Conservation (phyloP, 441 rosid species). For the Jatropha multifida region DNA sequence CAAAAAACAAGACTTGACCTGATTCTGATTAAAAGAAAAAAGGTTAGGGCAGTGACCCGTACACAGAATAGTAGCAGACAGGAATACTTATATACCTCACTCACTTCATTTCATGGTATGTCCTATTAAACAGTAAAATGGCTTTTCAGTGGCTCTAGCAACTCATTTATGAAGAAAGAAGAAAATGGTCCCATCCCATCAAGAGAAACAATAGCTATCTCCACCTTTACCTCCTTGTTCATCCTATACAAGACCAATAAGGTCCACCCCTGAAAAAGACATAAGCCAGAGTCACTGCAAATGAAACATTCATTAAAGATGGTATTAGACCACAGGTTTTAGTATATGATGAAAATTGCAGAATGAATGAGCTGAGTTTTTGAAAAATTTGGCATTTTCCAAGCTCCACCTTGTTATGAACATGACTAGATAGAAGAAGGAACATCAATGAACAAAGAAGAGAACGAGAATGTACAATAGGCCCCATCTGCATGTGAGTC, state of each 20-base stretch:
- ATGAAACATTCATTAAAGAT: neutral
- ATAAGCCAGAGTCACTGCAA: neutral
- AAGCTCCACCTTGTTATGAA: no score
- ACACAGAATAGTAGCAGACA: neutral
- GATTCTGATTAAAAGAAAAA: neutral
- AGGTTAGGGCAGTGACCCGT: no score
- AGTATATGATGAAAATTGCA: no score
- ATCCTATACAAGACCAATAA: conserved; percentile 14
- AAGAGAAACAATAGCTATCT: conserved; percentile 20
- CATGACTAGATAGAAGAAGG: no score
- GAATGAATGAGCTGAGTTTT: no score
- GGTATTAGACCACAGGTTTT: no score
- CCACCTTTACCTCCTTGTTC: conserved; percentile 12
- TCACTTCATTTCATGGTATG: conserved; percentile 19
- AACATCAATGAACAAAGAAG: conserved; percentile 12
- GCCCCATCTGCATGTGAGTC: conserved; percentile 31
- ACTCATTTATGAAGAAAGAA: neutral
- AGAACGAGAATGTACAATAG: conserved; percentile 3
- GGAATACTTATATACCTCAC: conserved; percentile 18
- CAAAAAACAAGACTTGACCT: conserved; percentile 14
- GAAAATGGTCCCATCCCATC: conserved; percentile 18
- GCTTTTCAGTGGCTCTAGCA: conserved; percentile 24
- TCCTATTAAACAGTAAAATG: conserved; percentile 26
- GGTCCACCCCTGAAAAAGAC: conserved; percentile 25
- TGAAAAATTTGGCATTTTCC: no score